Evolutionary conservation across 2,329 filamentous ascomycete genomes (phyloP).

Genomic region (Epichloe baconii): DNA sequence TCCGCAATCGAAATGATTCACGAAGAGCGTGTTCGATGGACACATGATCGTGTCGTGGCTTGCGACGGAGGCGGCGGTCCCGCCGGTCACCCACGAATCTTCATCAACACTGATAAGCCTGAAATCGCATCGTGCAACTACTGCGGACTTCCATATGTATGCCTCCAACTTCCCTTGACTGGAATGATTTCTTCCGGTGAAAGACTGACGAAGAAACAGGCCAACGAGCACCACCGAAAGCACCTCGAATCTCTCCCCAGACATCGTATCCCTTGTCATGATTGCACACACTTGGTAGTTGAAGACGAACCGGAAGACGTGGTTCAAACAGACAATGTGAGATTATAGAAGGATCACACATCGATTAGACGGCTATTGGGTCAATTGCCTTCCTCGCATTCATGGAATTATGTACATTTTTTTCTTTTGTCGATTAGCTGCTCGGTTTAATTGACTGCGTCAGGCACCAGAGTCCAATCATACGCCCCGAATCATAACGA

Average conservation of each 20-base stretch:
- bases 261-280: constrained; percentile 68
- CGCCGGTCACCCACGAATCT: constrained; percentile 81
- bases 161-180: constrained; percentile 21
- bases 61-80: constrained; percentile 91
- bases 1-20: constrained; percentile 94
- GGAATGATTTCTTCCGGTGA: neutral
- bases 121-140: constrained; percentile 85
- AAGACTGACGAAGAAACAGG: constrained; percentile 36
- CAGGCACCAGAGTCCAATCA: neutral
- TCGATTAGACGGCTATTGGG: neutral
- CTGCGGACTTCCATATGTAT: constrained; percentile 85
- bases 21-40: constrained; percentile 89
- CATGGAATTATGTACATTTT: neutral
- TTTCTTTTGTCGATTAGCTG: neutral
- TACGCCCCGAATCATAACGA: neutral
- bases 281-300: constrained; percentile 6
- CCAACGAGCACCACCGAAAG: constrained; percentile 76
- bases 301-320: neutral
- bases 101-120: constrained; percentile 96
- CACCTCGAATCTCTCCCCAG: constrained; percentile 70
- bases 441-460: neutral
- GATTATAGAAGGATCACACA: neutral
- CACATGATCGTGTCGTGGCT: constrained; percentile 63
- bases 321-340: neutral
- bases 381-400: neutral